Conservation (phyloP, 306 rosid species). For the Corylus americana region DNA sequence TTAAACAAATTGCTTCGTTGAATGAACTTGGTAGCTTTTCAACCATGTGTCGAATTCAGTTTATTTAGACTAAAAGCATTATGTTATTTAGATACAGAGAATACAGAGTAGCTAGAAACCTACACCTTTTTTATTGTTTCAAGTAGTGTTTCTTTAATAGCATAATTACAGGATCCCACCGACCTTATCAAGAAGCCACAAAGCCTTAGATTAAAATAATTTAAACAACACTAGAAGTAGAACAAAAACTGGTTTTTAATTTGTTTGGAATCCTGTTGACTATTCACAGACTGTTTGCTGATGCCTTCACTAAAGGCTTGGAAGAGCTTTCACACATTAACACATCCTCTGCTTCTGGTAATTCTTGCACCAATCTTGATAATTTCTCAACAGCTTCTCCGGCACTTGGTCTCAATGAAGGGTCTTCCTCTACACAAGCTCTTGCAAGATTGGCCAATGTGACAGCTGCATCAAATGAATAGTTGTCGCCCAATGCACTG, state of each 20-base stretch:
- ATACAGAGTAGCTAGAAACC: slow-evolving; percentile 18
- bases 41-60: not conserved
- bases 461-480: slow-evolving; percentile 66
- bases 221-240: not conserved
- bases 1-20: slow-evolving; percentile 5
- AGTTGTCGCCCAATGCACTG: slow-evolving; percentile 64
- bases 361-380: slow-evolving; percentile 60
- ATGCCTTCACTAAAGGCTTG: slow-evolving; percentile 67
- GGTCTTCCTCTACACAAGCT: slow-evolving; percentile 73
- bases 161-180: slow-evolving; percentile 10
- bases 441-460: slow-evolving; percentile 59
- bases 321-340: slow-evolving; percentile 63
- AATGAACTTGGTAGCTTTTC: not conserved
- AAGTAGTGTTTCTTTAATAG: slow-evolving; percentile 21
- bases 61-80: not conserved
- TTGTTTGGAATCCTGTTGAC: not conserved
- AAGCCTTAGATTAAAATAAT: not conserved
- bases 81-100: slow-evolving; percentile 15
- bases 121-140: slow-evolving; percentile 15
- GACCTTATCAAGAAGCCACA: not conserved
- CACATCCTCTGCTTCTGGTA: slow-evolving; percentile 49
- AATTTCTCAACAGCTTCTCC: slow-evolving; percentile 66
- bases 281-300: slow-evolving; percentile 41
- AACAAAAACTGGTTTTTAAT: not conserved
- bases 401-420: slow-evolving; percentile 62